A percentile compares a stretch with the other conserved stretches of the same genome.
These are phyloP conservation scores for Toxoplasma gondii DNA, from an alignment of 169 alveolate species.

Conservation along the genomic window DNA sequence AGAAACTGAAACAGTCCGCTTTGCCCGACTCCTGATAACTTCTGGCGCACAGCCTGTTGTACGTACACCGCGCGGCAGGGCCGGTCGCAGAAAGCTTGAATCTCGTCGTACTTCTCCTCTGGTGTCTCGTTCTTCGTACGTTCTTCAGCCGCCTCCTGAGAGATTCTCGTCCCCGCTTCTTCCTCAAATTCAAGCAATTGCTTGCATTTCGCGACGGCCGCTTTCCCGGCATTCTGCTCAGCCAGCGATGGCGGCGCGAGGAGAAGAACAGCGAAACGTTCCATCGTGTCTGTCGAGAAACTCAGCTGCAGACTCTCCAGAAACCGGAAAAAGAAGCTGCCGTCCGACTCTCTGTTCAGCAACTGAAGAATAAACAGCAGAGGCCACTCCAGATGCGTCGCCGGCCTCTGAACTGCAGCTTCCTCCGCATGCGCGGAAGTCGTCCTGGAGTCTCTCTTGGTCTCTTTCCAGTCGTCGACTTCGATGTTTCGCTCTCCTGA, in stretches of 20 bases:
- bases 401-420: too few relatives aligned
- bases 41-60: background rate
- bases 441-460: too few relatives aligned
- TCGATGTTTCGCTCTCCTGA: too few relatives aligned
- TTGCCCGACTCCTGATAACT: background rate
- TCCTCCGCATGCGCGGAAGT: too few relatives aligned
- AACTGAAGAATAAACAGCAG: background rate
- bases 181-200: background rate
- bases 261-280: background rate
- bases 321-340: background rate
- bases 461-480: too few relatives aligned
- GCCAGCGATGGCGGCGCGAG: conserved; percentile 28
- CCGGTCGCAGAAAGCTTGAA: conserved; percentile 7
- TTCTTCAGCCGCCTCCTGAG: background rate
- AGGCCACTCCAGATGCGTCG: background rate
- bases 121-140: background rate
- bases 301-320: background rate
- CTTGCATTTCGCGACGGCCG: background rate
- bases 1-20: conserved; percentile 25
- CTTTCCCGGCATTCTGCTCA: background rate
- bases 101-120: background rate
- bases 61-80: conserved; percentile 24
- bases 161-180: background rate
- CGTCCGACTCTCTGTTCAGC: background rate
- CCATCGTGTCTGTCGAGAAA: background rate